Percentiles rank a stretch among this genome's conserved stretches.
Conservation (phyloP, 768 basidiomycete genomes). For the Lentinula detonsa region DNA sequence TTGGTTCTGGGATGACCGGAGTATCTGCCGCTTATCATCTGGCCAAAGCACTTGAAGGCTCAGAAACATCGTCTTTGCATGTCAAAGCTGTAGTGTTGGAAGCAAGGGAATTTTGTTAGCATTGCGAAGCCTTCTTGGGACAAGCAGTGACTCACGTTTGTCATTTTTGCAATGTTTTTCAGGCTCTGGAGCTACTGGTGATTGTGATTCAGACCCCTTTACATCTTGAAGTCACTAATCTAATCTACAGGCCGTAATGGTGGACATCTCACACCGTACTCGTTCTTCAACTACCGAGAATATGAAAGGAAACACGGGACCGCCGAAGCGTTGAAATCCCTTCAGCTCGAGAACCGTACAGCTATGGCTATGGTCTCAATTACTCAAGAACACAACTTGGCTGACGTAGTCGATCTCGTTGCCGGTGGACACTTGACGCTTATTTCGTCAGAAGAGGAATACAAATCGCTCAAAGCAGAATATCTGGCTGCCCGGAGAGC, state of each 20-base stretch:
- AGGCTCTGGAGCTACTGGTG: conserved; percentile 79
- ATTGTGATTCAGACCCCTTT: background rate
- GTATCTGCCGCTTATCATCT: conserved; percentile 72
- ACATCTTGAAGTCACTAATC: background rate
- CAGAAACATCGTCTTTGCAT: conserved; percentile 12
- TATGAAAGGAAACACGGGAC: conserved; percentile 34
- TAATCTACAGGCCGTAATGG: conserved; percentile 60
- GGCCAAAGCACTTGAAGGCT: conserved; percentile 24
- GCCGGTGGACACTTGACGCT: conserved; percentile 47
- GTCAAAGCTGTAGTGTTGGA: conserved; percentile 65
- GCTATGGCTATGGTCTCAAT: conserved; percentile 41
- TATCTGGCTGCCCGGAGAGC: conserved; percentile 47
- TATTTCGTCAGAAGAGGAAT: conserved; percentile 41
- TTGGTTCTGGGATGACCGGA: conserved; percentile 79
- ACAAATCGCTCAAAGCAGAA: conserved; percentile 30
- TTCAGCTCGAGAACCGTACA: conserved; percentile 55
- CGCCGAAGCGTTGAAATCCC: conserved; percentile 48
- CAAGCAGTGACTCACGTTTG: too few species aligned
- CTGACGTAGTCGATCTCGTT: conserved; percentile 54
- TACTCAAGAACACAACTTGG: conserved; percentile 36
- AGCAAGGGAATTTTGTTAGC: conserved; percentile 82
- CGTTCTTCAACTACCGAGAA: conserved; percentile 39
- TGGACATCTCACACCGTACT: conserved; percentile 58
- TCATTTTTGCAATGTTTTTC: background rate
- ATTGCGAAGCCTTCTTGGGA: conserved; percentile 2